Base-by-base conservation (phyloP, 352 stramenopile species). In the Globisporangium heterothallicum region DNA sequence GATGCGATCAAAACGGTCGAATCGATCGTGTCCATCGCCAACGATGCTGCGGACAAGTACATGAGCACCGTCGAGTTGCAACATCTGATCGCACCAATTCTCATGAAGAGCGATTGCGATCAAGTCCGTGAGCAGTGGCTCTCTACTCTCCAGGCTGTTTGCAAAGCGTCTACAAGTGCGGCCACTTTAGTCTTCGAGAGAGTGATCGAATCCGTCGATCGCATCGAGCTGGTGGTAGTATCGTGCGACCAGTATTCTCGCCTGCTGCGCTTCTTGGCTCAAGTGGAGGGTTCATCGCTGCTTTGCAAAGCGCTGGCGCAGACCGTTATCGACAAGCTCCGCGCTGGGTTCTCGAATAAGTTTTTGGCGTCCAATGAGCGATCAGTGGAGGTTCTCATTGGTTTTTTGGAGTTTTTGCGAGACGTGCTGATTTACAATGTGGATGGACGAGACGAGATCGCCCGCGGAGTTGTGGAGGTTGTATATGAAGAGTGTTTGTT, bases 401-500 rank as follows among this genome's bases (percentile, higher is more conserved):
- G 75, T 1, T 89, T 84, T 26, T 62, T 93, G 48, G 82, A 93
- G 42, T 86, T 89, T 57, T 53, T 93, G 46, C 68, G 79, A 21
- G 76, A 93, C 58, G 79, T 87, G 19, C 42, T 93, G 8, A 53
- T 74, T 7, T 64, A 72, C 24, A 76, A 93, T 46, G 55, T 68
- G 21, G 64, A 67, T 30, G 62, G 86, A 8, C 66, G 78, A 40
- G 58, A 66, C 19, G 66, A 72, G 43, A 72, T 93, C 12, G 75
- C 78, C 2, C 61, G 58, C 6, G 68, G 86, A 18, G 76, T 93
- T 34, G 72, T 92, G 6, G 74, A 92, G 35, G 82, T 91, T 10
- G 78, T 93, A 1, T 93, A 90, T 46, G 82, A 93, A 30, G 74
- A 92, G 42, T 89, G 82, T 30, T 57, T 95, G 32, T 95, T 95